Conservation (phyloP, 371 early-diverging fungal genomes). For the Mucor circinelloides region DNA sequence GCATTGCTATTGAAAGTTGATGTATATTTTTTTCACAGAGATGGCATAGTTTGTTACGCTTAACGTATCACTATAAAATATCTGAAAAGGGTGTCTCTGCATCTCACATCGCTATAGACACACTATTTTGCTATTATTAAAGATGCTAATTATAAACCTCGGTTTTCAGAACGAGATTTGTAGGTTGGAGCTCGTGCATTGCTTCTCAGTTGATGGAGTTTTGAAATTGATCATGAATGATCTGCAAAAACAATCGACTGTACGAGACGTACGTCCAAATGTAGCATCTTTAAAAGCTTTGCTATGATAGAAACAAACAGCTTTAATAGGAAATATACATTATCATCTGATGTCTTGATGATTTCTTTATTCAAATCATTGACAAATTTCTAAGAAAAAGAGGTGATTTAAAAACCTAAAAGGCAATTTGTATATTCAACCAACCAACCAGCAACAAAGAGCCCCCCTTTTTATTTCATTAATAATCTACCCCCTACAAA, state of each 20-base stretch:
- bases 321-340: neutral
- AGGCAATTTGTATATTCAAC: neutral
- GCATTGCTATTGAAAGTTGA: too few relatives aligned
- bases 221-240: neutral
- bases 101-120: too few relatives aligned
- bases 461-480: neutral
- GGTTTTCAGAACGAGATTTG: neutral
- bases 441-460: neutral
- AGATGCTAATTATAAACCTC: neutral
- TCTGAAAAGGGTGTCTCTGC: too few relatives aligned
- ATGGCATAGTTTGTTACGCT: too few relatives aligned
- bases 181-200: neutral
- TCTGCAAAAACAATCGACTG: neutral
- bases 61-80: too few relatives aligned
- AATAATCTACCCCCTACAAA: constrained; percentile 5
- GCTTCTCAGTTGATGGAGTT: neutral
- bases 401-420: neutral
- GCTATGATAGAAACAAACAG: neutral
- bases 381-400: neutral
- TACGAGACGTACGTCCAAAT: neutral
- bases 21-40: too few relatives aligned
- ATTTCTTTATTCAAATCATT: neutral
- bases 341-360: neutral
- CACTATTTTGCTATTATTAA: too few relatives aligned
- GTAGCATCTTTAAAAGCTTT: neutral